Percentiles rank a stretch among this genome's conserved stretches.
Evolutionary conservation across 345 rosid species (phyloP).

Genomic region (Conringia planisiliqua): DNA sequence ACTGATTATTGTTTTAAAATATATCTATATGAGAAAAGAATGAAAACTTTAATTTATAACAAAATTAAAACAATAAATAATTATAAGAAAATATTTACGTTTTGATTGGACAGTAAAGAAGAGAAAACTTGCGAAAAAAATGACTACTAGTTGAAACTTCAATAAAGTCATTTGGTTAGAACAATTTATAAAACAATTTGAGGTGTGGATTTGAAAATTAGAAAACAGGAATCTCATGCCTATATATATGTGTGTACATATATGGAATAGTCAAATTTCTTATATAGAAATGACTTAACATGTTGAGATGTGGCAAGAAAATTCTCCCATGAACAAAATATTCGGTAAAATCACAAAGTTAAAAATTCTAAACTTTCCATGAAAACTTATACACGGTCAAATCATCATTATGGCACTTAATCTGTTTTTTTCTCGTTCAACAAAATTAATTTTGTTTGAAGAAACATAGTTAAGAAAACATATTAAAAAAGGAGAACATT

Average conservation of each 20-base stretch:
- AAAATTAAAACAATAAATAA: neutral
- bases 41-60: neutral
- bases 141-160: neutral
- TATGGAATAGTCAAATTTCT: neutral
- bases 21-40: neutral
- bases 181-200: neutral
- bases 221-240: neutral
- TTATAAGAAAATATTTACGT: neutral
- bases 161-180: neutral
- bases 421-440: neutral
- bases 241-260: too few species aligned
- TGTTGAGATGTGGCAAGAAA: neutral
- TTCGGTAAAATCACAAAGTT: neutral
- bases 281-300: too few species aligned
- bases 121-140: neutral
- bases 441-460: neutral
- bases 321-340: too few species aligned
- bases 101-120: neutral
- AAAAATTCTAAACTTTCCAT: neutral
- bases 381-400: neutral
- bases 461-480: neutral
- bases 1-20: neutral
- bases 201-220: neutral
- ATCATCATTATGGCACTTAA: neutral
- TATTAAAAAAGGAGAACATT: neutral